These are phyloP conservation scores for Globisporangium viniferum DNA, from an alignment of 352 stramenopile species.

Conservation along the genomic window DNA sequence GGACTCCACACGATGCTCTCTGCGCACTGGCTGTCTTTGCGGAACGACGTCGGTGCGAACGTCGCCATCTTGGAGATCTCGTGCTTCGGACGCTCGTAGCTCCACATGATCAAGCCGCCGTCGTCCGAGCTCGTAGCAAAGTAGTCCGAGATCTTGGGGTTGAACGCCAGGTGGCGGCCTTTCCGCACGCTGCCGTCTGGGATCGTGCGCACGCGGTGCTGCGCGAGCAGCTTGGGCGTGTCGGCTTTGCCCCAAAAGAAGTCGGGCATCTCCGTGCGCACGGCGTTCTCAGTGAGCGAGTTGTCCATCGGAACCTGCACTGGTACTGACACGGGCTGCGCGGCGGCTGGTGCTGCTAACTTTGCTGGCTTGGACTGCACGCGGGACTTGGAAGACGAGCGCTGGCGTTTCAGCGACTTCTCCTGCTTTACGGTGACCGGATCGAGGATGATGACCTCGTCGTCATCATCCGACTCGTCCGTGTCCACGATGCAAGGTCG, in stretches of 20 bases:
- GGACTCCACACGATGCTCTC: constrained; percentile 78
- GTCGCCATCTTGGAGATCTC: constrained; percentile 59
- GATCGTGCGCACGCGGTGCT: constrained; percentile 57
- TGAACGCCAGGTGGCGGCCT: constrained; percentile 69
- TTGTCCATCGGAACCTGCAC: constrained; percentile 30
- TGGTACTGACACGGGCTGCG: neutral
- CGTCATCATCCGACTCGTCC: constrained; percentile 43
- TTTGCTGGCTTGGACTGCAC: constrained; percentile 12
- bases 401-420: constrained; percentile 6
- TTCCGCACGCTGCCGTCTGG: constrained; percentile 68
- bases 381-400: constrained; percentile 2
- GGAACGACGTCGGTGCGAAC: constrained; percentile 59
- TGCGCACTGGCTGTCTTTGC: constrained; percentile 54
- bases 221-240: constrained; percentile 63
- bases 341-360: neutral
- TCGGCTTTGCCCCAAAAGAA: constrained; percentile 73
- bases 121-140: constrained; percentile 81
- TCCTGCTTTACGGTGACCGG: constrained; percentile 35
- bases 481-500: constrained; percentile 65
- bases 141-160: constrained; percentile 64
- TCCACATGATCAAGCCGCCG: constrained; percentile 77
- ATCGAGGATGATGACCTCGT: constrained; percentile 57
- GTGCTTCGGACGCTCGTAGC: constrained; percentile 60
- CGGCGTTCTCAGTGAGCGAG: neutral
- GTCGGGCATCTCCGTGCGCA: constrained; percentile 46